phyloP scores from a whole-genome alignment of 2,329 filamentous ascomycete species.

The Neofusicoccum sp. region DNA sequence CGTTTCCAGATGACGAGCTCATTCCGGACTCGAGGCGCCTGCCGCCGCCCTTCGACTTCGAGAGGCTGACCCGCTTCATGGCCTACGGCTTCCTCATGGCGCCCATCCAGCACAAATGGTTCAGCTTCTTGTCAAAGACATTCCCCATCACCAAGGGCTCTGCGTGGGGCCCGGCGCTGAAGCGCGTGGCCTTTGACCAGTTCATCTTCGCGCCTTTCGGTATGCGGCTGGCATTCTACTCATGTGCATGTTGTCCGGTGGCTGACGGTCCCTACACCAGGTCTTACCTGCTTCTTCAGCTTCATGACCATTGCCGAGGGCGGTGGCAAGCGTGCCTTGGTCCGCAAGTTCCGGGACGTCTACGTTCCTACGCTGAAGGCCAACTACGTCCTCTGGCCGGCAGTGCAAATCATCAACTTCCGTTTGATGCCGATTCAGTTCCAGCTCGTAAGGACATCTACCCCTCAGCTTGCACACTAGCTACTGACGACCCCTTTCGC shows the following conservation, averaged over 20 bases:
- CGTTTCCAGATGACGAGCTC: slow-evolving; percentile 65
- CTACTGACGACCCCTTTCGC: slow-evolving; percentile 22
- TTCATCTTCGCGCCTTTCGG: slow-evolving; percentile 88
- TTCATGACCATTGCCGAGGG: slow-evolving; percentile 97
- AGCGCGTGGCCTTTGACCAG: slow-evolving; percentile 91
- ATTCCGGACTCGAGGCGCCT: slow-evolving; percentile 63
- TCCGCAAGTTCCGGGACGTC: slow-evolving; percentile 87
- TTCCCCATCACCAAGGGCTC: slow-evolving; percentile 84
- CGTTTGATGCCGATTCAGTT: slow-evolving; percentile 92
- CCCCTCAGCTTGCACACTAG: slow-evolving; percentile 24
- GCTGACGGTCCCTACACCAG: slow-evolving; percentile 38
- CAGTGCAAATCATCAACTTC: slow-evolving; percentile 97
- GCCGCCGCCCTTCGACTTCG: slow-evolving; percentile 91
- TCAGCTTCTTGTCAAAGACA: slow-evolving; percentile 75
- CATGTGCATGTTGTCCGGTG: neutral
- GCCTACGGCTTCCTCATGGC: slow-evolving; percentile 97
- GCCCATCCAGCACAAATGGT: slow-evolving; percentile 94
- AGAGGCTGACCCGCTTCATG: slow-evolving; percentile 93
- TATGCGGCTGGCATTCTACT: slow-evolving; percentile 40
- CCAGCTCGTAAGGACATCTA: slow-evolving; percentile 70
- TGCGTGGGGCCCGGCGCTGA: slow-evolving; percentile 76
- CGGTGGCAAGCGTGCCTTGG: slow-evolving; percentile 77
- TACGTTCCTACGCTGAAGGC: slow-evolving; percentile 93
- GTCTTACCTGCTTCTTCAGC: slow-evolving; percentile 86
- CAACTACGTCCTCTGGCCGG: slow-evolving; percentile 93